Conservation (phyloP, 2,329 filamentous ascomycete genomes). For the Hirsutella thompsonii region DNA sequence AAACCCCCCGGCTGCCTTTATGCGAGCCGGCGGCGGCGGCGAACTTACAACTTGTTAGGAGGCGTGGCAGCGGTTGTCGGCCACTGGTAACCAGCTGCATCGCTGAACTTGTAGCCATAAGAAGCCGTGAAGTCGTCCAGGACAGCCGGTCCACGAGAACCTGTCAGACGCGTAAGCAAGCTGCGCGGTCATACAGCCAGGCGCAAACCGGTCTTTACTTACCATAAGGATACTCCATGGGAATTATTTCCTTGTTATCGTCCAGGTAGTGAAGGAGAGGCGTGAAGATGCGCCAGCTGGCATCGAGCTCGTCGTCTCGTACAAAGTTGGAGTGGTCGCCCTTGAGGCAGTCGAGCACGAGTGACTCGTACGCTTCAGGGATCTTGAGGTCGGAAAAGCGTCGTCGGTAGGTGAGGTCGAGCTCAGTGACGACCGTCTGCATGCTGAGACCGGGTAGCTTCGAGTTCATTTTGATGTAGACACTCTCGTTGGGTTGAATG, state of each 20-base stretch:
- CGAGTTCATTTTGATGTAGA: constrained; percentile 99
- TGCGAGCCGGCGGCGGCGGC: constrained; percentile 3
- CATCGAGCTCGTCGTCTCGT: constrained; percentile 90
- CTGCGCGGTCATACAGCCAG: too few relatives aligned
- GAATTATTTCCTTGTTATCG: constrained; percentile 97
- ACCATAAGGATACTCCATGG: constrained; percentile 99
- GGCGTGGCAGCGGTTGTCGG: constrained; percentile 57
- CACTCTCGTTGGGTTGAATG: constrained; percentile 97
- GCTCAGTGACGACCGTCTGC: constrained; percentile 97
- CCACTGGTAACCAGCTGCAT: constrained; percentile 93
- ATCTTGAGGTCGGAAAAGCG: constrained; percentile 99
- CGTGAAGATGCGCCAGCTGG: constrained; percentile 97
- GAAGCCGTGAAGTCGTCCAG: constrained; percentile 96
- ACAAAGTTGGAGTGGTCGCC: constrained; percentile 99
- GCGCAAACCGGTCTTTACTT: constrained; percentile 11
- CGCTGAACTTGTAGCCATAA: constrained; percentile 98
- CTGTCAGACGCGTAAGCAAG: constrained; percentile 29
- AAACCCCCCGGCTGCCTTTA: constrained; percentile 3
- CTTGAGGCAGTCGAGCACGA: constrained; percentile 95
- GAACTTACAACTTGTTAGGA: constrained; percentile 66
- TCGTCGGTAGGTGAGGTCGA: constrained; percentile 94
- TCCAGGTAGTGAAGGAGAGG: constrained; percentile 96
- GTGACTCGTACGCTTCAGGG: constrained; percentile 94
- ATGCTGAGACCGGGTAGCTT: constrained; percentile 97
- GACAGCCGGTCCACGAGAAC: constrained; percentile 89